A percentile compares a stretch with the other conserved stretches of the same genome.
Evolutionary conservation across 495 filamentous ascomycete species (phyloP).

Genomic region (Emericellopsis terricola): DNA sequence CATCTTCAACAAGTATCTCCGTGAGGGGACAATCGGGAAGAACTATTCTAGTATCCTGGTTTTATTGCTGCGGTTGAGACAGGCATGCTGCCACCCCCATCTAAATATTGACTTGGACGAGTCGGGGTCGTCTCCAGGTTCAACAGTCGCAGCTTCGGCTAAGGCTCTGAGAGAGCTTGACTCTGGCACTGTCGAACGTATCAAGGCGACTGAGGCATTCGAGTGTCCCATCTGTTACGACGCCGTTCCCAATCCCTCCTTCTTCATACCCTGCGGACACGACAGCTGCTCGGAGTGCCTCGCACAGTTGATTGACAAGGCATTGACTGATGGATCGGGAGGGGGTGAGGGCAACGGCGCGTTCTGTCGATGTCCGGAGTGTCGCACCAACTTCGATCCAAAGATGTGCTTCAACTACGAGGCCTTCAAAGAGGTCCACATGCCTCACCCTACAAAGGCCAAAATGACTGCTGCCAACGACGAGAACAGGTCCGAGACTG

Average conservation of each 20-base stretch:
- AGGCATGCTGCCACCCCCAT: slow-evolving; percentile 85
- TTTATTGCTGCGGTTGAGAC: slow-evolving; percentile 72
- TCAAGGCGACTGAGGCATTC: slow-evolving; percentile 38
- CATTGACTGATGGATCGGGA: too few relatives aligned
- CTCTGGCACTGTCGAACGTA: slow-evolving; percentile 49
- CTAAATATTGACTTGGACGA: slow-evolving; percentile 63
- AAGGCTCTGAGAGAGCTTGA: slow-evolving; percentile 47
- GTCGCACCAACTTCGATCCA: slow-evolving; percentile 42
- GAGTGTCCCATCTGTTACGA: slow-evolving; percentile 75
- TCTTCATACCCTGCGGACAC: slow-evolving; percentile 79
- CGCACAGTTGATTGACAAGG: slow-evolving; percentile 44
- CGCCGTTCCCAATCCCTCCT: slow-evolving; percentile 50
- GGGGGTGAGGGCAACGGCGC: too few relatives aligned
- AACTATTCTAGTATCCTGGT: slow-evolving; percentile 78
- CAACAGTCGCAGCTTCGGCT: slow-evolving; percentile 40
- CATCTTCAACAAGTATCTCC: slow-evolving; percentile 62
- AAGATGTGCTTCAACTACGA: slow-evolving; percentile 54
- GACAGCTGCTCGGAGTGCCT: slow-evolving; percentile 67
- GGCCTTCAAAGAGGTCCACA: slow-evolving; percentile 61
- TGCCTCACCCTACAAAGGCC: slow-evolving; percentile 24
- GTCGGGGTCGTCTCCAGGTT: slow-evolving; percentile 28
- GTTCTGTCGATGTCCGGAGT: slow-evolving; percentile 70
- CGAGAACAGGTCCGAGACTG: slow-evolving; percentile 6
- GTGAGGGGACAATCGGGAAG: slow-evolving; percentile 48
- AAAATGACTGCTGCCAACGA: slow-evolving; percentile 14